phyloP scores from a whole-genome alignment of 208 protist species.

The Porcisia hertigi region DNA sequence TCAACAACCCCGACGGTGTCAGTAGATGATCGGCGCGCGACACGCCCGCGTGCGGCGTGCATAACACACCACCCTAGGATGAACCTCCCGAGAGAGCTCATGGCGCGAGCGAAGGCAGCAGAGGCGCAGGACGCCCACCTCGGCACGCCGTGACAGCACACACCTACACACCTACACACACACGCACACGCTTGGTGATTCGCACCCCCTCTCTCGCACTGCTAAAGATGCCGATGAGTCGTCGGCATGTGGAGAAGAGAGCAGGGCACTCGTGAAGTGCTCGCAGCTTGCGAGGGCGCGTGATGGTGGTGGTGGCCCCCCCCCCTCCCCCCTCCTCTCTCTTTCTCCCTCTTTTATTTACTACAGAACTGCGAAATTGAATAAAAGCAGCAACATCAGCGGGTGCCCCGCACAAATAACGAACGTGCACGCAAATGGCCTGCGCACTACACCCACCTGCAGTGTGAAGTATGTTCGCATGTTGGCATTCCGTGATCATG shows the following conservation, averaged over 20 bases:
- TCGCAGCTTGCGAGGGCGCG: background rate
- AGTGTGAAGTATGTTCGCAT: too few relatives aligned
- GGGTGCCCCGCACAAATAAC: too few relatives aligned
- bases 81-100: conserved; percentile 12
- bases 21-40: background rate
- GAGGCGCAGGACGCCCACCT: background rate
- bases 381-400: too few relatives aligned
- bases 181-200: background rate
- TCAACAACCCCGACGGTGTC: conserved; percentile 9
- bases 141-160: background rate
- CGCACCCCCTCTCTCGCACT: background rate
- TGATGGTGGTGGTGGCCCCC: too few relatives aligned
- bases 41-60: background rate
- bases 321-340: too few relatives aligned
- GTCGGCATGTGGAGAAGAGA: background rate
- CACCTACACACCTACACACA: background rate
- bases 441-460: too few relatives aligned
- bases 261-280: background rate
- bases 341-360: too few relatives aligned
- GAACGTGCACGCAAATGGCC: too few relatives aligned
- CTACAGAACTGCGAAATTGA: too few relatives aligned
- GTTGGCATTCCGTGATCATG: too few relatives aligned
- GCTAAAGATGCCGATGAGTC: background rate
- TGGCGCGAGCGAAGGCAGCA: background rate
- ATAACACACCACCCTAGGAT: conserved; percentile 1